Conservation (phyloP, 2,329 filamentous ascomycete genomes). For the Claviceps monticola region DNA sequence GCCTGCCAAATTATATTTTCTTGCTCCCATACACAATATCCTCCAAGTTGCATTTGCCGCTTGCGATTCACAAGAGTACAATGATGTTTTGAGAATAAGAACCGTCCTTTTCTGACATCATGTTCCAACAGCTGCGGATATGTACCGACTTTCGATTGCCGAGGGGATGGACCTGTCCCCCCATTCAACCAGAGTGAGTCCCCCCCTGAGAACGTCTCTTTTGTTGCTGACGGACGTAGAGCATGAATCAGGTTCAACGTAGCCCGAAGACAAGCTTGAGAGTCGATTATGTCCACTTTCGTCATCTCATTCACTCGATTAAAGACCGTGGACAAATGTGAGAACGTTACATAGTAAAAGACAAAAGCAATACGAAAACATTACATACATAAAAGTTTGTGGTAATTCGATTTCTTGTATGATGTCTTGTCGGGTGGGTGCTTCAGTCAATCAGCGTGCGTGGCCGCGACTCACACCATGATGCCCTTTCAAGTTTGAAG, state of each 20-base stretch:
- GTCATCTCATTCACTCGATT: slow-evolving; percentile 32
- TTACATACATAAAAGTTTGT: too few relatives aligned
- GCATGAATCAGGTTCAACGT: slow-evolving; percentile 35
- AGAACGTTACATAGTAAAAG: slow-evolving; percentile 17
- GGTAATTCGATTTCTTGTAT: too few relatives aligned
- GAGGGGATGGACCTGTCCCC: slow-evolving; percentile 36
- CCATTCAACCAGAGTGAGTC: slow-evolving; percentile 37
- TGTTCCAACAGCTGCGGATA: slow-evolving; percentile 28
- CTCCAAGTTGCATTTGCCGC: too few relatives aligned
- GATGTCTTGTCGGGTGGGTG: too few relatives aligned
- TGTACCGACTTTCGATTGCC: slow-evolving; percentile 27
- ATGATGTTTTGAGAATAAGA: background rate
- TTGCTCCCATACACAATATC: too few relatives aligned
- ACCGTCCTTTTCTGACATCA: background rate
- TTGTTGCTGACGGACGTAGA: slow-evolving; percentile 40
- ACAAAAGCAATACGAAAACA: too few relatives aligned
- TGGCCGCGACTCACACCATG: too few relatives aligned
- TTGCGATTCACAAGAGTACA: background rate
- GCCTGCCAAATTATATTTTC: too few relatives aligned
- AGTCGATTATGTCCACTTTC: slow-evolving; percentile 29
- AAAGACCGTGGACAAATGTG: slow-evolving; percentile 27
- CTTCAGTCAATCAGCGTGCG: too few relatives aligned
- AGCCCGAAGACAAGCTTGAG: slow-evolving; percentile 30
- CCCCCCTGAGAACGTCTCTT: slow-evolving; percentile 33
- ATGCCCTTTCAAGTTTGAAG: too few relatives aligned